Base-by-base conservation (phyloP, 352 stramenopile species). In the Globisporangium paddicum region DNA sequence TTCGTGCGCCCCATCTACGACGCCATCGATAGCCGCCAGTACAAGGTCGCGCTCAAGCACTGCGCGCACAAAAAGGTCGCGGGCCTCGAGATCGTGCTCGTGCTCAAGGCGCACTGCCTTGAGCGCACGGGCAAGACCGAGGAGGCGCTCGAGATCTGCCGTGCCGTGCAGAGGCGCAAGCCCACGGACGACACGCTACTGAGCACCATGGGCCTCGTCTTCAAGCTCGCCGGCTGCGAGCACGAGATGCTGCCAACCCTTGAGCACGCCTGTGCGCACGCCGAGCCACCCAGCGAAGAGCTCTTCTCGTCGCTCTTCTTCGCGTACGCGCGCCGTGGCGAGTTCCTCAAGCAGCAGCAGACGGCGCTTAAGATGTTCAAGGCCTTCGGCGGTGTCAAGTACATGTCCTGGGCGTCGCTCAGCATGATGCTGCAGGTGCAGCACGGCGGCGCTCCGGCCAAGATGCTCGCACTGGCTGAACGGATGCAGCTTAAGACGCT, bases 351-450 rank as follows among this genome's bases (percentile, higher is more conserved):
- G 72, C 85, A 95, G 64, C 85, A 95, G 70, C 85, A 95, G 59
- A 92, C 83, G 16, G 85, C 82, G 55, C 75, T 93, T 58, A 93
- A 93, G 63, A 90, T 95, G 79, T 90, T 86, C 64, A 91, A 91
- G 65, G 64, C 75, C 1, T 93, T 93, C 50, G 66, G 62, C 28
- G 86, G 77, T 26, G 64, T 79, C 34, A 90, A 89, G 64, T 90
- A 90, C 68, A 71, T 95, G 47, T 90, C 81, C 67, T 95, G 85
- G 82, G 85, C 82, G 9, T 77, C 78, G 44, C 58, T 90, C 52
- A 88, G 82, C 56, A 93, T 95, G 83, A 77, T 92, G 66, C 62
- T 95, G 58, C 83, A 93, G 68, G 81, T 95, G 60, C 64, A 89
- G 55, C 81, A 89, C 63, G 63, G 65, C 56, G 66, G 72, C 10